Conservation (phyloP, 768 basidiomycete genomes). For the Pisolithus microcarpus region DNA sequence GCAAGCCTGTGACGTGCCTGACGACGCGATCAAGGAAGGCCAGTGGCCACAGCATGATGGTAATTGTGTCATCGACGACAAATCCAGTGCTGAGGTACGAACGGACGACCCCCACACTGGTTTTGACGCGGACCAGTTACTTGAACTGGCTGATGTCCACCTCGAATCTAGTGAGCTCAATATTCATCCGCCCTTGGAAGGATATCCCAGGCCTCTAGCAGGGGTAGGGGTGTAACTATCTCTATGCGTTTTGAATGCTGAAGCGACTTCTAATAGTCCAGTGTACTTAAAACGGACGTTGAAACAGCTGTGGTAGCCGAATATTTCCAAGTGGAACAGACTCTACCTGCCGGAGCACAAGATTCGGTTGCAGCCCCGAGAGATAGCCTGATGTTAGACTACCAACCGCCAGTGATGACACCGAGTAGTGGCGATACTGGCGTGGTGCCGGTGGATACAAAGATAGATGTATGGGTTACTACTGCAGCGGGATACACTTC, state of each 20-base stretch:
- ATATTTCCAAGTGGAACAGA: no score
- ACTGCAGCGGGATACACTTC: neutral
- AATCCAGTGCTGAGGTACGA: neutral
- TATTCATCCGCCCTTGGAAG: neutral
- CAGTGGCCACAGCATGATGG: neutral
- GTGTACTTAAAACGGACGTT: neutral
- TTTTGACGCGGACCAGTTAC: constrained; percentile 15
- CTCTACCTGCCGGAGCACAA: no score
- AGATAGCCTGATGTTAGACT: no score
- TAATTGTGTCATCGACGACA: neutral
- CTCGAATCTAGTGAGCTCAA: constrained; percentile 5
- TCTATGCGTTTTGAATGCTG: neutral
- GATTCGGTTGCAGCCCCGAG: no score
- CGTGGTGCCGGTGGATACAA: neutral
- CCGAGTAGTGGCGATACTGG: neutral
- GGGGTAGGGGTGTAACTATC: neutral
- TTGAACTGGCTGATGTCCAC: constrained; percentile 21
- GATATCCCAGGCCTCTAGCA: neutral
- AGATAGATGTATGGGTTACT: neutral
- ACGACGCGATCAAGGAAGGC: neutral
- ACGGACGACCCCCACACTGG: neutral
- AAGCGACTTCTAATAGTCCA: neutral
- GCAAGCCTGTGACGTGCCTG: neutral
- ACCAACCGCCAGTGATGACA: no score
- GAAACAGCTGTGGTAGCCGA: neutral